Evolutionary conservation across 306 rosid genomes (phyloP).

Genomic region (Ceratonia siliqua): DNA sequence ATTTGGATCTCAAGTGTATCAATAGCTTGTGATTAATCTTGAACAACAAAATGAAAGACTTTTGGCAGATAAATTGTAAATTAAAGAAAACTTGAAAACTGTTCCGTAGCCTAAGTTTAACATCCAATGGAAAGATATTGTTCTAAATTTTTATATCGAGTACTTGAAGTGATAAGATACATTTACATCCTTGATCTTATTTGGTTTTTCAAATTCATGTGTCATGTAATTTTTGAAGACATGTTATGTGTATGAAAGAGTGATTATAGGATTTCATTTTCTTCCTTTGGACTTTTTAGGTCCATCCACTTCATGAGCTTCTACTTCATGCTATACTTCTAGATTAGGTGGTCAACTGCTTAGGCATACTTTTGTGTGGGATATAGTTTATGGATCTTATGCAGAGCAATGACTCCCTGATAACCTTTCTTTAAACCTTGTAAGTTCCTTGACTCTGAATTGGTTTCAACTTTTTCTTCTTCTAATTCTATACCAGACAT

Average conservation of each 20-base stretch:
- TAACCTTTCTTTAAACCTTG: neutral
- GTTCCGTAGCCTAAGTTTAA: neutral
- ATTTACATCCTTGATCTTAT: neutral
- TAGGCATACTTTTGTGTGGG: conserved; percentile 3
- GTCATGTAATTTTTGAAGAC: neutral
- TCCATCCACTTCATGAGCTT: neutral
- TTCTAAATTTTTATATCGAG: neutral
- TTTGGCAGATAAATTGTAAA: neutral
- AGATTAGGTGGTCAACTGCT: conserved; percentile 8
- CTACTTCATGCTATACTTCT: neutral
- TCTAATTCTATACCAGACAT: neutral
- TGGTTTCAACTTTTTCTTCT: neutral
- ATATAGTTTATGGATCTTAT: conserved; percentile 11
- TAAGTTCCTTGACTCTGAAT: neutral
- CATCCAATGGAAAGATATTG: neutral
- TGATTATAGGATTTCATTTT: neutral
- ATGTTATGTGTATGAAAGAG: neutral
- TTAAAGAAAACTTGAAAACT: neutral
- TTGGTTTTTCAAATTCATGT: neutral
- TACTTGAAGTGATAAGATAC: neutral
- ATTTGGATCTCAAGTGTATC: neutral
- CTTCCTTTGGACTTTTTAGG: neutral
- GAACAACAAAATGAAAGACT: neutral
- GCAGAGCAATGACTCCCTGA: neutral
- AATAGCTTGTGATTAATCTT: neutral